Evolutionary conservation across 495 filamentous ascomycete species (phyloP).

Genomic region (Trichoderma gamsii): DNA sequence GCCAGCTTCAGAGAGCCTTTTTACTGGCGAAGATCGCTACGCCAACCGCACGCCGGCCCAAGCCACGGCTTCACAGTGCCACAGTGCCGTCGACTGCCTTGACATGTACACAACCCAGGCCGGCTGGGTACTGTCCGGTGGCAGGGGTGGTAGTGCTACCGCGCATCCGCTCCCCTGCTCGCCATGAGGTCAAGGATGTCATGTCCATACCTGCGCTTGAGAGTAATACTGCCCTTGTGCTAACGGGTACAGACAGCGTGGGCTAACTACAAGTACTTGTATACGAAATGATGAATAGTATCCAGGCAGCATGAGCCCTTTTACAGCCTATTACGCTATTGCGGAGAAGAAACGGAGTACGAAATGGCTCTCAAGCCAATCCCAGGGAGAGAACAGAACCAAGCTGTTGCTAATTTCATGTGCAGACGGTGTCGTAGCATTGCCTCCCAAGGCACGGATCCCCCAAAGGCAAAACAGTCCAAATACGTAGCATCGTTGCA

Average conservation of each 20-base stretch:
- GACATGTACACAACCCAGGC: background rate
- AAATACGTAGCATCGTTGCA: constrained; percentile 3
- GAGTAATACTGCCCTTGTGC: background rate
- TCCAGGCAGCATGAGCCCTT: background rate
- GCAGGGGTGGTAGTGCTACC: background rate
- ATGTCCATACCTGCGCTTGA: background rate
- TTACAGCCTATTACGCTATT: background rate
- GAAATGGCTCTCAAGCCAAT: background rate
- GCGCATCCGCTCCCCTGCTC: background rate
- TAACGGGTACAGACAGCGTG: no score
- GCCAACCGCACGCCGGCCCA: constrained; percentile 1
- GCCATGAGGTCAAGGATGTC: background rate
- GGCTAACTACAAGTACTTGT: no score
- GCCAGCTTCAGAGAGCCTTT: background rate
- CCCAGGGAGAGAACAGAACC: background rate
- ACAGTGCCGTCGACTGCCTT: background rate
- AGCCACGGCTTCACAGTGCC: background rate
- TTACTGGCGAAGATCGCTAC: constrained; percentile 4
- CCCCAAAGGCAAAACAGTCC: background rate
- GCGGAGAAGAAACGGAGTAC: background rate
- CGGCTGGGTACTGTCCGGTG: background rate
- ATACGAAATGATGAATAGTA: background rate
- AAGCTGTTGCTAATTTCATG: background rate
- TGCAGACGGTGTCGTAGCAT: constrained; percentile 7
- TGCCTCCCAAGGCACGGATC: constrained; percentile 1